Conservation (phyloP, 257 asterid species). For the Fraxinus cuspidata region DNA sequence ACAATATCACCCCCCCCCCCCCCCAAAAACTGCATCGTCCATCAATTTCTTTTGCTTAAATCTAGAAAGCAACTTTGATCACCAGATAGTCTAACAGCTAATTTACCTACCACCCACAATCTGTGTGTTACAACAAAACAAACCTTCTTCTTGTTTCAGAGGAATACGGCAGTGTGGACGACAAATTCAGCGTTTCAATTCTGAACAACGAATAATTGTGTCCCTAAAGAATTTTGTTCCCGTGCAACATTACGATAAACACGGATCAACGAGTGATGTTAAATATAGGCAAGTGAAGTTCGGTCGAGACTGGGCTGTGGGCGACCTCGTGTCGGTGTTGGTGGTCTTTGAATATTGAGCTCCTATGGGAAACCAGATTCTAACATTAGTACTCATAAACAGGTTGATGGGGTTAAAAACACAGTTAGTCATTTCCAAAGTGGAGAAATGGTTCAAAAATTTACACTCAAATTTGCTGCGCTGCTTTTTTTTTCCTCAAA, state of each 20-base stretch:
- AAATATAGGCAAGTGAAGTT: constrained; percentile 87
- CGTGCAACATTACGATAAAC: constrained; percentile 19
- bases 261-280: constrained; percentile 5
- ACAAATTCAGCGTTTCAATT: constrained; percentile 1
- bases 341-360: constrained; percentile 98
- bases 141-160: constrained; percentile 4
- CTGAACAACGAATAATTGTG: background rate
- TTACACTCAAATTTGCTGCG: background rate
- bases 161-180: constrained; percentile 26
- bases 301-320: constrained; percentile 95
- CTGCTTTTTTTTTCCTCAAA: too few relatives aligned
- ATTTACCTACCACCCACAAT: constrained; percentile 21
- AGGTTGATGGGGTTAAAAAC: background rate
- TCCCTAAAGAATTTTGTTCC: background rate
- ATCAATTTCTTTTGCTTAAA: constrained; percentile 3
- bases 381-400: background rate
- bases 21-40: constrained; percentile 13
- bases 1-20: constrained; percentile 7
- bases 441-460: background rate
- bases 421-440: background rate
- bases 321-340: constrained; percentile 95
- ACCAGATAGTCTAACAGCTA: constrained; percentile 12
- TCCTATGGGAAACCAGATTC: constrained; percentile 51
- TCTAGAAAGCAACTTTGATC: constrained; percentile 21
- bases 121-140: constrained; percentile 29